These are phyloP conservation scores for Coemansia biformis DNA, from an alignment of 192 early-diverging fungal genomes.

Conservation along the genomic window DNA sequence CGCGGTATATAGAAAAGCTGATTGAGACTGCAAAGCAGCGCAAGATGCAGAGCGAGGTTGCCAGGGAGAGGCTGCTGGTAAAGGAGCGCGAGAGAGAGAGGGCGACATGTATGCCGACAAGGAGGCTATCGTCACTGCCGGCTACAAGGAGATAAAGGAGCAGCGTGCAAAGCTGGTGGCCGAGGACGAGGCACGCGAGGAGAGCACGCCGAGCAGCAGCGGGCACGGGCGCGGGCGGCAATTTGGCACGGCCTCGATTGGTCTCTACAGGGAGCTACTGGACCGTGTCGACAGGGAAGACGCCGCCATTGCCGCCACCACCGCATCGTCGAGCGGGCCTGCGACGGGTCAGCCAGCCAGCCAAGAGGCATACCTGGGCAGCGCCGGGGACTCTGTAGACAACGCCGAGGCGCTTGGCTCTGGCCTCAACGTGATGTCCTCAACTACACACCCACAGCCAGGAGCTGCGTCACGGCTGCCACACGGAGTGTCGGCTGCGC, in stretches of 20 bases:
- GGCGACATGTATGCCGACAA: slow-evolving; percentile 38
- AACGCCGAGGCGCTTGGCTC: background rate
- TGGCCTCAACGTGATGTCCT: background rate
- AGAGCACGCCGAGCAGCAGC: background rate
- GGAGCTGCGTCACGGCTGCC: too few species aligned
- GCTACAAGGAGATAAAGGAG: slow-evolving; percentile 42
- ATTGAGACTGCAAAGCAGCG: slow-evolving; percentile 37
- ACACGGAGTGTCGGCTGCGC: background rate
- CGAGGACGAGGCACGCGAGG: background rate
- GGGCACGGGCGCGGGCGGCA: background rate
- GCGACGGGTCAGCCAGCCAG: too few species aligned
- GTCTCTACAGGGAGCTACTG: slow-evolving; percentile 20
- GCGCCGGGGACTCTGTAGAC: background rate
- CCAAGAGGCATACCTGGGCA: background rate
- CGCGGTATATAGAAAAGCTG: slow-evolving; percentile 46
- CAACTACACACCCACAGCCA: background rate
- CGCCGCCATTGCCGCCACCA: slow-evolving; percentile 54
- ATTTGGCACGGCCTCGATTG: background rate
- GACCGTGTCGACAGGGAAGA: slow-evolving; percentile 57
- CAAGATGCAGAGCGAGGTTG: slow-evolving; percentile 34
- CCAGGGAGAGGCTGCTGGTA: slow-evolving; percentile 23
- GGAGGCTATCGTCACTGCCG: slow-evolving; percentile 35
- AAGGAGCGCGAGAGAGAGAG: slow-evolving; percentile 35
- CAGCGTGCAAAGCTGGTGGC: slow-evolving; percentile 9
- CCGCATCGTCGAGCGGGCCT: too few species aligned